Evolutionary conservation across 139 green algal genomes (phyloP).

Genomic region (Micromonas commoda): DNA sequence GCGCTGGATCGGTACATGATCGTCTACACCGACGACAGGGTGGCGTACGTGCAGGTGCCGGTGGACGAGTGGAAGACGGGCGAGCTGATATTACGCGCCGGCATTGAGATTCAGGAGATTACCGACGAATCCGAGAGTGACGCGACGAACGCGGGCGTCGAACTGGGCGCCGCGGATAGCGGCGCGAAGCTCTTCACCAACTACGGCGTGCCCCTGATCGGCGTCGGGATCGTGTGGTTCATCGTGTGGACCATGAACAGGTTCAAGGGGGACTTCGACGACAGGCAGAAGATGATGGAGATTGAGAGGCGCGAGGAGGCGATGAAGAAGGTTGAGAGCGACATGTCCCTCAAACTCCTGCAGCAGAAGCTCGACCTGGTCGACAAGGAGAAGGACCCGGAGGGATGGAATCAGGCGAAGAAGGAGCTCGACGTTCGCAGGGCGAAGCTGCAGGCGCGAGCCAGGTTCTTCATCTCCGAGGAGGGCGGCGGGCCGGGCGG

Average conservation of each 20-base stretch:
- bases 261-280: slow-evolving; percentile 18
- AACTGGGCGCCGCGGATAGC: not conserved
- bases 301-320: not conserved
- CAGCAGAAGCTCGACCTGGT: not conserved
- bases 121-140: not conserved
- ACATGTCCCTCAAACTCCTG: not conserved
- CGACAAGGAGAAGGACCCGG: slow-evolving; percentile 14
- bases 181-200: not conserved
- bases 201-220: slow-evolving; percentile 6
- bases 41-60: slow-evolving; percentile 9
- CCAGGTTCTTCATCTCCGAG: not conserved
- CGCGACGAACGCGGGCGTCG: not conserved
- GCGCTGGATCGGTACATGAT: not conserved
- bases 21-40: slow-evolving; percentile 10
- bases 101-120: not conserved
- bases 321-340: not conserved
- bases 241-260: slow-evolving; percentile 22
- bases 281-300: slow-evolving; percentile 19
- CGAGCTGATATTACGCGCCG: not conserved
- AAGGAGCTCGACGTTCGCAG: not conserved
- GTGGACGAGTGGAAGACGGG: not conserved
- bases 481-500: not conserved
- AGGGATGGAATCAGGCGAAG: slow-evolving; percentile 13
- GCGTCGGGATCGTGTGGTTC: not conserved
- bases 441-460: not conserved